Evolutionary conservation across 768 basidiomycete genomes (phyloP), one percentile per base, ranked within the genome.

Genomic region (Lactarius evosmus): DNA sequence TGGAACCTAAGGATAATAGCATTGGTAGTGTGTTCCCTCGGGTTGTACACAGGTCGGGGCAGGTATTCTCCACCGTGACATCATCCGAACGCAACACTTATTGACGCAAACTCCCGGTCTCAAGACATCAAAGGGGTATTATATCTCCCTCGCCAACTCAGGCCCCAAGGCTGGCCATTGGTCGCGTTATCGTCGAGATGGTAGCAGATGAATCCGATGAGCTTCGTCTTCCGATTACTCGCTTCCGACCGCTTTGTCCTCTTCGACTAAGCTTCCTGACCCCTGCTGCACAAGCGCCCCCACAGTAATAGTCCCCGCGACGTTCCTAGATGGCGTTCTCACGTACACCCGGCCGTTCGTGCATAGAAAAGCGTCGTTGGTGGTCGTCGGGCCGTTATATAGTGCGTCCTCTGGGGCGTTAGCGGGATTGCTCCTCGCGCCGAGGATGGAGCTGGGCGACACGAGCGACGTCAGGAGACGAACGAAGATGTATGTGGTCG

Each of bases 301-400:
- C 69, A 91, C 87, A 65, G 75, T 87, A 30, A 86, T 91, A 78
- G 80, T 80, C n/a, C 86, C 88, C 0, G 83, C 84, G 46, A 87
- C 84, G 1, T 60, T 79, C 22, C 50, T 82, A 1, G 83, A 85
- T 0, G 87, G 81, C 0, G 72, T 84, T 33, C 69, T 86, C 49
- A 89, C 89, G 0, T 85, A 84, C 67, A 77, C 76, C 5, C 92
- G 91, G 91, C 89, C 89, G 2, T 88, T 83, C 71, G 82, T 81
- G 0, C 74, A 70, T 41, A 78, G 71, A 36, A 67, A 80, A 58
- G 75, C 72, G 0, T 75, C 78, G 0, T 75, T 85, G 29, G 78
- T 89, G 3, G 83, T 74, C 7, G 72, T 90, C 46, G 77, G 83
- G 0, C 70, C 88, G 12, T 66, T 86, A 9, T 91, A 89, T 68